Base-by-base conservation (phyloP, 2,329 filamentous ascomycete genomes). In the Phaeosphaeria sp. region DNA sequence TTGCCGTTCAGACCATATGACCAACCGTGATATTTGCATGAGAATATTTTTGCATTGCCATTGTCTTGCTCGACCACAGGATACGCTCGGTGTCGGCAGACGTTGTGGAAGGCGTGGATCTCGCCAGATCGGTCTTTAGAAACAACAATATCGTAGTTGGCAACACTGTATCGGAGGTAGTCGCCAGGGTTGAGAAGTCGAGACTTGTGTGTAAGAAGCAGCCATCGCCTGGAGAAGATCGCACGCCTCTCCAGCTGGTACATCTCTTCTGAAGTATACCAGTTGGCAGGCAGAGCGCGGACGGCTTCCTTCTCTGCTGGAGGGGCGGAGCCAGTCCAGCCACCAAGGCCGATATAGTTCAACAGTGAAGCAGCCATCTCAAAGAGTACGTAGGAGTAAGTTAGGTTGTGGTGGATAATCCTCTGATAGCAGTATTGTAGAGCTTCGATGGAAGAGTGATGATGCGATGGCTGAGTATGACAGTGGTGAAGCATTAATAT, bases 161-260 rank as follows among this genome's bases (percentile, higher is more conserved):
- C 71, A 36, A 75, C 77, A 41, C 73, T 73, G 46, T 79, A 87
- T 20, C 82, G 80, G 25, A 87, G 78, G 74, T 83, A 89, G 68
- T 87, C 84, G 5, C 86, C 87, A 6, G 78, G 65, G 49, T 85
- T 82, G 56, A 72, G 70, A 43, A 87, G 75, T 55, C 84, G 79
- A 54, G 77, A 76, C 63, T 81, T 77, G 78, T 87, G 80, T 52
- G 85, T 86, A 23, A 82, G 81, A 44, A 86, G 80, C 36, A 84
- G 79, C 84, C 84, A 86, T 65, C 82, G 82, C 63, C 80, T 79
- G 41, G 84, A 87, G 67, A 84, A 83, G 25, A 85, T 78, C 0
- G 81, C 80, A 30, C 83, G 78, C 51, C 77, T 75, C 65, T 85
- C 82, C 4, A 84, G 72, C 33, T 80, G 74, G 55, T 81, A 84